Percentiles rank a stretch among this genome's conserved stretches.
These are phyloP conservation scores for Scutellaria baicalensis DNA, from an alignment of 257 asterid genomes.

Conservation along the genomic window DNA sequence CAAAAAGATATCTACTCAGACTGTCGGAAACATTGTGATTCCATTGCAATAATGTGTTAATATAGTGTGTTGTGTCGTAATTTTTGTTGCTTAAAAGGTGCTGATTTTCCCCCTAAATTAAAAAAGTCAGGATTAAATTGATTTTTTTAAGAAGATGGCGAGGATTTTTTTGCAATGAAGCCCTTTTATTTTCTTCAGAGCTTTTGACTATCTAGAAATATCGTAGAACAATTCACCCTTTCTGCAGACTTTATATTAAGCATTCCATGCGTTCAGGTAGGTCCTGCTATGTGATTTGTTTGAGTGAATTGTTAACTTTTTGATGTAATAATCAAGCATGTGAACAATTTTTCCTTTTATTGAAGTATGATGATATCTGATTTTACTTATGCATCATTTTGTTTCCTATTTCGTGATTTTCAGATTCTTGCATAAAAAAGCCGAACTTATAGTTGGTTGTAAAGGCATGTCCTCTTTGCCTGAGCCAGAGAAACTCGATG, in stretches of 20 bases:
- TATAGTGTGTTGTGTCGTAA: too few species aligned
- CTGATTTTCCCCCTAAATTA: too few species aligned
- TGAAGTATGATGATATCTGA: background rate
- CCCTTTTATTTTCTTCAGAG: too few species aligned
- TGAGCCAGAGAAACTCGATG: conserved; percentile 21
- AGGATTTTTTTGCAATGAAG: too few species aligned
- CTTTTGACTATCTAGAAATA: too few species aligned
- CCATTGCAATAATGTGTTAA: too few species aligned
- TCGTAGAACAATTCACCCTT: too few species aligned
- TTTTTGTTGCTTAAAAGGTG: too few species aligned
- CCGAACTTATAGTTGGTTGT: background rate
- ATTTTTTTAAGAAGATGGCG: too few species aligned
- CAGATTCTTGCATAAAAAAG: conserved; percentile 1
- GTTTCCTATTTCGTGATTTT: background rate
- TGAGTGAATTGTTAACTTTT: background rate
- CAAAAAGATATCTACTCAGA: too few species aligned
- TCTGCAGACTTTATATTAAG: background rate
- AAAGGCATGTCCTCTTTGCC: conserved; percentile 19
- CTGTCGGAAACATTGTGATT: too few species aligned
- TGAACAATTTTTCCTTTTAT: background rate
- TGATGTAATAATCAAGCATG: background rate
- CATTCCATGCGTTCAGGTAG: background rate
- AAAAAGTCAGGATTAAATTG: too few species aligned
- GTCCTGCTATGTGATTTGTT: background rate
- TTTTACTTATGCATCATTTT: background rate